These are phyloP conservation scores for Tuctoria greenei DNA, from an alignment of 176 grass and related monocot genomes.

Conservation along the genomic window DNA sequence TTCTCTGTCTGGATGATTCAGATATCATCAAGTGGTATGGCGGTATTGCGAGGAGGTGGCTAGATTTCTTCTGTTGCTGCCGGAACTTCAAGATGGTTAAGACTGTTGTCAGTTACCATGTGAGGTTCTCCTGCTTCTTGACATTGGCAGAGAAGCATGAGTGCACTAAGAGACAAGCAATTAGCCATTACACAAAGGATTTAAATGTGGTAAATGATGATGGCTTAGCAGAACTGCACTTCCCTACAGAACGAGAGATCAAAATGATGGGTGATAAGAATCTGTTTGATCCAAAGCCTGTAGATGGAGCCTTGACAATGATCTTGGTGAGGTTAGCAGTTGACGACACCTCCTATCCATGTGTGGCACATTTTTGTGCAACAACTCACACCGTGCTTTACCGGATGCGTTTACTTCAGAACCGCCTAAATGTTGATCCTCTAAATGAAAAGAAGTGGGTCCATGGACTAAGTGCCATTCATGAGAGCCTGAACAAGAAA, in stretches of 20 bases:
- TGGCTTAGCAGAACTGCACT: slow-evolving; percentile 52
- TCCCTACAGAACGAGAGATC: slow-evolving; percentile 86
- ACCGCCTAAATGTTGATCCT: slow-evolving; percentile 82
- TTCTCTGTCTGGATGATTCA: slow-evolving; percentile 82
- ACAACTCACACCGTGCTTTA: slow-evolving; percentile 66
- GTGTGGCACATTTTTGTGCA: slow-evolving; percentile 78
- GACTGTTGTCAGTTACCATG: slow-evolving; percentile 77
- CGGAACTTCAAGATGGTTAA: slow-evolving; percentile 89
- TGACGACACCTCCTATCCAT: slow-evolving; percentile 46
- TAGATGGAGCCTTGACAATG: slow-evolving; percentile 79
- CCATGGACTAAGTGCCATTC: slow-evolving; percentile 64
- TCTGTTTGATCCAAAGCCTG: slow-evolving; percentile 67
- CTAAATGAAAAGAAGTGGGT: slow-evolving; percentile 86
- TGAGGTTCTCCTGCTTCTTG: slow-evolving; percentile 96
- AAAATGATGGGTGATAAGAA: slow-evolving; percentile 94
- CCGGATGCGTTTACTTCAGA: slow-evolving; percentile 78
- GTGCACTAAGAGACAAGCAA: slow-evolving; percentile 76
- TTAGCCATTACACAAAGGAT: slow-evolving; percentile 89
- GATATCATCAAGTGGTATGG: slow-evolving; percentile 97
- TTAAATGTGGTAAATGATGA: slow-evolving; percentile 63
- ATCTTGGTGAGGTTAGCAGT: slow-evolving; percentile 71
- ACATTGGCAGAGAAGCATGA: slow-evolving; percentile 93
- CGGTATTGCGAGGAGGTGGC: slow-evolving; percentile 77
- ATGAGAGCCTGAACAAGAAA: slow-evolving; percentile 94
- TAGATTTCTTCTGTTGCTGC: slow-evolving; percentile 93